Evolutionary conservation across 1,139 yeast genomes (phyloP).

Genomic region (Tardiomyces depauwii): DNA sequence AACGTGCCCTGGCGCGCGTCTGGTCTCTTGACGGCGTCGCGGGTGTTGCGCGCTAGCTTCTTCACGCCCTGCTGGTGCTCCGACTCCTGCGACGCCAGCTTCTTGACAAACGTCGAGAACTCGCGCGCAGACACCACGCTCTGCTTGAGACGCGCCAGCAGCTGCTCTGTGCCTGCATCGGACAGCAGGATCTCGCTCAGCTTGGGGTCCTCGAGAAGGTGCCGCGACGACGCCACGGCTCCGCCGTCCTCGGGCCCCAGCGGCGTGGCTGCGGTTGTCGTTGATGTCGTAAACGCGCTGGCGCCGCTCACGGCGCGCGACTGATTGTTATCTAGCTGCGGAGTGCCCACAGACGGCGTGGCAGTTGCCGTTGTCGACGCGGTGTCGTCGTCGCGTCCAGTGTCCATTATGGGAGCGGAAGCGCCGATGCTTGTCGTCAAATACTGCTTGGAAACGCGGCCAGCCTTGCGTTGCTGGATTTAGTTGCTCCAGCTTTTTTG

Average conservation of each 20-base stretch:
- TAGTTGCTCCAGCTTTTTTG: too few species aligned
- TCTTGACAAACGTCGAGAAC: slow-evolving; percentile 64
- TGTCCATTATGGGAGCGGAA: not conserved
- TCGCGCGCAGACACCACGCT: slow-evolving; percentile 78
- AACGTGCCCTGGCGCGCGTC: slow-evolving; percentile 61
- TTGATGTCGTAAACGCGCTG: not conserved
- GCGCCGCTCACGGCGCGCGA: not conserved
- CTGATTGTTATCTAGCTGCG: not conserved
- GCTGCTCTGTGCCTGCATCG: slow-evolving; percentile 49
- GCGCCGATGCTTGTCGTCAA: too few species aligned
- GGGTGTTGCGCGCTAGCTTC: slow-evolving; percentile 49
- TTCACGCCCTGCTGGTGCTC: slow-evolving; percentile 66
- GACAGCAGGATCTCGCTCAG: slow-evolving; percentile 41
- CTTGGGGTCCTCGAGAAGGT: slow-evolving; percentile 36
- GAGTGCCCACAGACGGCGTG: too few species aligned
- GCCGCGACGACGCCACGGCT: slow-evolving; percentile 7
- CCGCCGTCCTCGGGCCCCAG: not conserved
- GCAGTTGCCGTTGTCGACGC: not conserved
- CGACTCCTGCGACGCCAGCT: slow-evolving; percentile 68
- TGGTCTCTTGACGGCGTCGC: slow-evolving; percentile 37
- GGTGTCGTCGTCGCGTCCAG: not conserved
- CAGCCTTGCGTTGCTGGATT: too few species aligned
- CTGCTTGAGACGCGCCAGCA: slow-evolving; percentile 65
- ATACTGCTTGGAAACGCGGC: too few species aligned
- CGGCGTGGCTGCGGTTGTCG: not conserved